Base-by-base conservation (phyloP, 176 grass and related monocot species). In the Coix lacrymajobi region DNA sequence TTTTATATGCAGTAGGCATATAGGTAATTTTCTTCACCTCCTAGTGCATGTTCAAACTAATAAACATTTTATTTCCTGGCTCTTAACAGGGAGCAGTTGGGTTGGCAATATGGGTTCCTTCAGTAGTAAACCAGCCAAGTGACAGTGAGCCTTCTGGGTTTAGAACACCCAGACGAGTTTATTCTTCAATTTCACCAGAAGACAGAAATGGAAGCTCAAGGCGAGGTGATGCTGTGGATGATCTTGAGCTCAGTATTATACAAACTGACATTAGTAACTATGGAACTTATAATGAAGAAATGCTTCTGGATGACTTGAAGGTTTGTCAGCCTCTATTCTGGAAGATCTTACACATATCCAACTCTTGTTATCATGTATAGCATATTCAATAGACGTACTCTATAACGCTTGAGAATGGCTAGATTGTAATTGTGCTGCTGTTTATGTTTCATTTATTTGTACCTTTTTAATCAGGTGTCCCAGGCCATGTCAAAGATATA, bases 31-130 rank as follows among this genome's bases (percentile, higher is more conserved):
- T 73, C 39, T 22, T 77, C 11, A 54, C 49, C 31, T 54, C 2
- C 51, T n/a, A 60, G 29, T 77, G 38, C 31, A 64, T 79, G 77
- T 69, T 77, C 25, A 33, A 46, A 78, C 48, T 75, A 69, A 70
- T 39, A 36, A 15, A 0, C 13, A 64, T 88, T 51, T 45, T 74
- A 19, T 22, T 22, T 62, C 28, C 62, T 67, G 11, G 28, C 83
- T 56, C 36, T 65, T 48, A 79, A 71, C 67, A 99, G 93, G 96
- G 96, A 79, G 96, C 96, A 86, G 96, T 99, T 88, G 93, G 96
- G 39, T 90, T 99, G 85, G 96, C 96, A 68, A 99, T 99, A 79
- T 99, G 96, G 93, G 96, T 99, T 76, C 96, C 93, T 85, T 99
- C 96, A 87, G 91, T 99, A 20, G 92, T 81, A 81, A 98, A 93